Percentiles rank a stretch among this genome's conserved stretches.
Evolutionary conservation across 2,329 filamentous ascomycete species (phyloP).

Genomic region (Cladosporium velox): DNA sequence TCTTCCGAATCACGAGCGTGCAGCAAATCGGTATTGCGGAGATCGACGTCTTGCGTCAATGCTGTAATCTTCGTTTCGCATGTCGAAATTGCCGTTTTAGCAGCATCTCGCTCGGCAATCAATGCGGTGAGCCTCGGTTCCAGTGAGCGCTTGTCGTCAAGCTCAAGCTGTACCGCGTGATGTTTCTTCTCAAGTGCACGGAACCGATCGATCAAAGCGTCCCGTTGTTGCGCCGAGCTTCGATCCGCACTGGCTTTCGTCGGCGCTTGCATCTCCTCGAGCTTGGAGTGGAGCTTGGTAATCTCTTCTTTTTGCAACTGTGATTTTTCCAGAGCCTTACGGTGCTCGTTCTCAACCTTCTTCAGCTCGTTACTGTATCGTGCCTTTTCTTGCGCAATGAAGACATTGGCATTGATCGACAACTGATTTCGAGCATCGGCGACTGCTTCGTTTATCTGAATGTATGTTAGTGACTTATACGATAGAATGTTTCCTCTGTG

Average conservation of each 20-base stretch:
- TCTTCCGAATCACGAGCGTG: not conserved
- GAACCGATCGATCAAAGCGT: not conserved
- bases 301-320: not conserved
- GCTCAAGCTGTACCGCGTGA: not conserved
- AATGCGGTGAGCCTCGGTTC: not conserved
- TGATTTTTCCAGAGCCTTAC: not conserved
- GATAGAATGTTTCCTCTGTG: not conserved
- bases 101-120: not conserved
- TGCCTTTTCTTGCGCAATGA: constrained; percentile 15
- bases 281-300: not conserved
- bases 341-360: not conserved
- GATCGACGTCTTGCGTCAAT: not conserved
- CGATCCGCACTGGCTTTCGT: not conserved
- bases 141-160: not conserved
- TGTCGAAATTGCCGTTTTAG: not conserved
- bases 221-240: not conserved
- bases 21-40: not conserved
- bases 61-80: not conserved
- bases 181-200: not conserved
- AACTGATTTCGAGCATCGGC: not conserved
- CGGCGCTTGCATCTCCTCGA: not conserved
- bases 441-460: constrained; percentile 12
- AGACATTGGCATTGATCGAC: not conserved
- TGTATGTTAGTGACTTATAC: not conserved
- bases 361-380: constrained; percentile 11